These are phyloP conservation scores for Trapa incisa DNA, from an alignment of 345 rosid species.

Conservation along the genomic window DNA sequence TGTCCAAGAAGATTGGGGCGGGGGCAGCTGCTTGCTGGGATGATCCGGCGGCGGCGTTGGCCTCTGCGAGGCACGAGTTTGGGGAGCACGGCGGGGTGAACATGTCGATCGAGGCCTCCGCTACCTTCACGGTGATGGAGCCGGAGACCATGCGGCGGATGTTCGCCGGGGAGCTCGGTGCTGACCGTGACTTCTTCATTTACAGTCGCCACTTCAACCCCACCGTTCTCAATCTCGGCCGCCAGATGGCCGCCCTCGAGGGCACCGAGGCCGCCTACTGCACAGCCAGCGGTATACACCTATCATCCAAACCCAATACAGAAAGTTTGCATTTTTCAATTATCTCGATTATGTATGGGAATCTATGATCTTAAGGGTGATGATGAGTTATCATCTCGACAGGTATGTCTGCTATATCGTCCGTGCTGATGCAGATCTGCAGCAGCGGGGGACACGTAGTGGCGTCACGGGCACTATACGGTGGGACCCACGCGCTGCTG, in stretches of 20 bases:
- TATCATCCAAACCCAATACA: neutral
- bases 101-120: constrained; percentile 99
- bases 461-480: constrained; percentile 67
- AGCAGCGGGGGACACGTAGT: constrained; percentile 94
- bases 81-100: constrained; percentile 98
- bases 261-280: constrained; percentile 97
- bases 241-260: constrained; percentile 96
- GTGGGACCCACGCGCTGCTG: constrained; percentile 88
- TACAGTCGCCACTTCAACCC: constrained; percentile 99
- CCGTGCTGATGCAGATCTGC: constrained; percentile 80
- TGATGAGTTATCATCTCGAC: neutral
- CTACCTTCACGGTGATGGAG: constrained; percentile 97
- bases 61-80: constrained; percentile 70
- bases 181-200: constrained; percentile 86
- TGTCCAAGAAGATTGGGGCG: constrained; percentile 34
- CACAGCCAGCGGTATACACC: constrained; percentile 70
- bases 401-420: constrained; percentile 97
- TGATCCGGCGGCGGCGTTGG: constrained; percentile 76
- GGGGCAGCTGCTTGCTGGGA: constrained; percentile 21
- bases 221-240: constrained; percentile 81
- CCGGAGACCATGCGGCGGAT: constrained; percentile 85
- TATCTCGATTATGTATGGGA: too few relatives aligned
- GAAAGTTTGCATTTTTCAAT: too few relatives aligned
- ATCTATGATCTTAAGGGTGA: neutral
- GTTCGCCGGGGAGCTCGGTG: constrained; percentile 92